Evolutionary conservation across 73 alveolate genomes (phyloP), one percentile per base, ranked within the genome.

Genomic region (Paramecium primaurelia): DNA sequence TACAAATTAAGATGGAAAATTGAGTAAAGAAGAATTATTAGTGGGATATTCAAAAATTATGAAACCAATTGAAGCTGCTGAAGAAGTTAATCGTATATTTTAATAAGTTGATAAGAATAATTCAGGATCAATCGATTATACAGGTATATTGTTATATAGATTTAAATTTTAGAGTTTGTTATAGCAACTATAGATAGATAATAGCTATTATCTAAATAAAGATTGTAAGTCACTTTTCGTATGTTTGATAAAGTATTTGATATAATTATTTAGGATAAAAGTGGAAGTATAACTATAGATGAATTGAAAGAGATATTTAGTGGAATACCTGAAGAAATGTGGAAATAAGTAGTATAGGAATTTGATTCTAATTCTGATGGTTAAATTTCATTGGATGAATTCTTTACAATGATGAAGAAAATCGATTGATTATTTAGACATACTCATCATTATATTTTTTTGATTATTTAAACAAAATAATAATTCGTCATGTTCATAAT

Each of bases 311-410:
- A 93, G 12, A 91, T 93, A 12, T 84, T 95, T 22, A 94, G 97
- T 59, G 92, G 84, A 12, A 68, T 92, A 25, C 95, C 93, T 75
- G 97, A 96, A 73, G 86, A 91, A 3, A 69, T 96, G 51, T 95
- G 98, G 96, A 94, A 93, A 83, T 69, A 96, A 77, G 88, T 96
- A 18, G 64, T 95, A 18, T 83, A 95, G 14, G 98, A 95, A 86
- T 97, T 94, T 28, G 98, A 95, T 92, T 87, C 93, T 11, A 95
- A 95, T 93, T 96, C 96, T 14, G 97, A 95, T 92, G 98, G 98
- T 9, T n/a, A 87, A 45, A 77, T 87, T 18, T 83, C 94, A 22
- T 80, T 90, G 30, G 92, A 91, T 34, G 97, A 95, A 71, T 95
- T 95, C 80, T 40, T 84, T 16, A 30, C 44, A 14, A 95, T 93